Base-by-base conservation (phyloP, 345 rosid genomes). In the Eucalyptus paniculata region DNA sequence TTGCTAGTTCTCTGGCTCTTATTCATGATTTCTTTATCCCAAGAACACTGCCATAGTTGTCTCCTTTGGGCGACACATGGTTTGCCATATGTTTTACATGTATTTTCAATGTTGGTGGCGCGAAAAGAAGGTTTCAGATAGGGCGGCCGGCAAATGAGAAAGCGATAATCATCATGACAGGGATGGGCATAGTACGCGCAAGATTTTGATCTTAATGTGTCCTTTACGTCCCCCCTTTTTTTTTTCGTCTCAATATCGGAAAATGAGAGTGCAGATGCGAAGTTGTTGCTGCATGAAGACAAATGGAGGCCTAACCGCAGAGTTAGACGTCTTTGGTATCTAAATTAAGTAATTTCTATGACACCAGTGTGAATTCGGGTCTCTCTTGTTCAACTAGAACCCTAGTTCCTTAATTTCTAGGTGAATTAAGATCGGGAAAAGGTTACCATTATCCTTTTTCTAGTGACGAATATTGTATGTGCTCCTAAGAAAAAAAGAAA, bases 251-350 rank as follows among this genome's bases (percentile, higher is more conserved):
- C 58, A 53, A 32, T 50, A 32, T 40, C 5, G 3, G 34, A 56
- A 56, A 87, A 6, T 87, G 15, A 13, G 72, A 54, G 50, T 18
- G 23, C 47, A 5, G 17, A 50, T 13, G 42, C 6, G 34, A n/a
- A 81, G n/a, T 8, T 9, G 6, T 45, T 89, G 53, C 77, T 89
- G 44, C 10, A 17, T 82, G 34, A 58, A 96, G 97, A 90, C 96
- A 8, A 96, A 95, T 90, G 96, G 96, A 90, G 97, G 96, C 5
- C 91, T 93, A 88, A 44, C 92, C 44, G 93, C 98, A 49, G 93
- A 95, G 86, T 88, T 94, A 53, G 24, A 19, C 24, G 5, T 53
- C 24, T 53, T 51, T 47, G 50, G 50, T 47, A 47, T 47, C 50
- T 47, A 47, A 47, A 11, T 47, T 47, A 47, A 47, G 50, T 47